Evolutionary conservation across 805 yeast genomes (phyloP), one percentile per base, ranked within the genome.

Genomic region (Candida multigemmis): DNA sequence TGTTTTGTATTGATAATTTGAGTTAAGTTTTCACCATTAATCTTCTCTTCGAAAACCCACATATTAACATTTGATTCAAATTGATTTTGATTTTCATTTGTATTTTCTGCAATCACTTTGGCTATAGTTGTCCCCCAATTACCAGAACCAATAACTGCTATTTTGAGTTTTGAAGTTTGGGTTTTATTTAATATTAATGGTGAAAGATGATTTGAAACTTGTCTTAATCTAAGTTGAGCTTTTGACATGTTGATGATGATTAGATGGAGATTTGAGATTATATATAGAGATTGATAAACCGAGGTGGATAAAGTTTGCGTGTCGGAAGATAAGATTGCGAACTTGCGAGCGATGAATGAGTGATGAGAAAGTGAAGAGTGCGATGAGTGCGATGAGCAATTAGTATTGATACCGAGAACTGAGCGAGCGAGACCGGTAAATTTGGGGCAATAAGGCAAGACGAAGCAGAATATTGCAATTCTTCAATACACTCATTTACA

Each of bases 121-220:
- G 68, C 67, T 16, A 62, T 60, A 23, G 68, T 60, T 22, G 68
- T 61, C 15, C 68, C 68, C 68, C 68, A 62, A 42, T 60, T 62
- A 20, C 68, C 68, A 12, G 65, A 58, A 11, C 68, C 68, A 28
- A 62, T 53, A 28, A 62, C 60, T 39, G 62, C 55, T 27, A 62
- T 44, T 34, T 38, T 53, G 47, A 58, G 60, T 3, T n/a, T n/a
- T n/a, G n/a, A n/a, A n/a, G n/a, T n/a, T n/a, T n/a, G n/a, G n/a
- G n/a, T n/a, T n/a, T 56, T 55, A 19, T 31, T 37, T 22, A n/a
- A n/a, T n/a, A n/a, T 18, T 38, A 2, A 35, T 33, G 14, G 28
- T 8, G 14, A 23, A 22, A 11, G 29, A 19, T 13, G 12, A 12
- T 11, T 33, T 11, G 15, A 34, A 26, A 42, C 30, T 19, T 42